These are phyloP conservation scores for Dioscorea zingiberensis DNA, from an alignment of 106 monocot genomes.

Conservation along the genomic window DNA sequence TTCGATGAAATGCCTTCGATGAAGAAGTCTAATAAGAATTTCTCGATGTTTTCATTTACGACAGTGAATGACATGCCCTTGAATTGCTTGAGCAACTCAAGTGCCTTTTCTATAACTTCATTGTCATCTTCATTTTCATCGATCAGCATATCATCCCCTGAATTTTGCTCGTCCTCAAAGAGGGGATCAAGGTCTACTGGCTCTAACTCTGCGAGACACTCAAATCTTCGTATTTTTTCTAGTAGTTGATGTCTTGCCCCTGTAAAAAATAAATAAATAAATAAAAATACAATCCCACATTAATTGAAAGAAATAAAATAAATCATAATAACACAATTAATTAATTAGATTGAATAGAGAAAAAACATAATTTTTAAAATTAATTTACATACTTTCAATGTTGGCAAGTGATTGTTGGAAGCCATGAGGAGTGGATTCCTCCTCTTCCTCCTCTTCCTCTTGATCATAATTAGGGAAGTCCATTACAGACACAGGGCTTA, in stretches of 20 bases:
- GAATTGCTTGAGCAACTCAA: slow-evolving; percentile 19
- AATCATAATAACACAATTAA: background rate
- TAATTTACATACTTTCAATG: slow-evolving; percentile 16
- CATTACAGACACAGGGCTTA: slow-evolving; percentile 67
- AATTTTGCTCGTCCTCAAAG: slow-evolving; percentile 15
- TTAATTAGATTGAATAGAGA: too few relatives aligned
- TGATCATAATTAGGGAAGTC: slow-evolving; percentile 52
- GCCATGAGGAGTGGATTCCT: background rate
- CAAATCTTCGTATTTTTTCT: slow-evolving; percentile 53
- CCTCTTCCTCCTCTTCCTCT: slow-evolving; percentile 17
- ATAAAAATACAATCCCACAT: background rate
- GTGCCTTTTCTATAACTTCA: background rate
- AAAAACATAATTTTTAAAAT: too few relatives aligned
- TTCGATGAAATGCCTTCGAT: slow-evolving; percentile 18
- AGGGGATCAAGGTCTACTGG: slow-evolving; percentile 24
- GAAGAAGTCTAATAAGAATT: slow-evolving; percentile 57
- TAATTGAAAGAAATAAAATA: background rate
- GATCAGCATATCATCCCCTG: too few relatives aligned
- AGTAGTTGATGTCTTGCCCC: slow-evolving; percentile 45
- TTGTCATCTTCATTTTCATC: slow-evolving; percentile 4
- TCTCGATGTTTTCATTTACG: slow-evolving; percentile 6
- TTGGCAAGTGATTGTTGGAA: slow-evolving; percentile 25
- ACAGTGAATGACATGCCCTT: background rate
- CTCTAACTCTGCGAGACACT: slow-evolving; percentile 25
- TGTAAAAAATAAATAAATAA: slow-evolving; percentile 5